Percentiles rank a stretch among this genome's conserved stretches.
phyloP scores from a whole-genome alignment of 345 rosid genomes.

The Gossypium thurberi region DNA sequence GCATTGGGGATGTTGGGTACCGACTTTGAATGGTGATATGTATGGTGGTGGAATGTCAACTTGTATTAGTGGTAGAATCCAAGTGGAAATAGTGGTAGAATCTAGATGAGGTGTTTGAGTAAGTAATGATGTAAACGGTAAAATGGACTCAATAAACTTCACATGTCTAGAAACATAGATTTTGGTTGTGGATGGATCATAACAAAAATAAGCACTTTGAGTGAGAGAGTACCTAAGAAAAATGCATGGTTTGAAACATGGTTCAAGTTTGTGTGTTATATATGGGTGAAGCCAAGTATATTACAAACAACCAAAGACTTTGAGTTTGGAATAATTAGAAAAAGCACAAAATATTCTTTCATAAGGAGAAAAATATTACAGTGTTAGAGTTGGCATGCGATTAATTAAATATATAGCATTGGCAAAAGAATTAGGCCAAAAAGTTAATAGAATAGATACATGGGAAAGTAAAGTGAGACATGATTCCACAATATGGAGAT shows the following conservation, averaged over 20 bases:
- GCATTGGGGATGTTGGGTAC: not conserved
- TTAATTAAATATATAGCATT: not conserved
- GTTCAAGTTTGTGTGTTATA: not conserved
- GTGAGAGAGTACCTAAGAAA: not conserved
- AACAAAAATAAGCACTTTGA: not conserved
- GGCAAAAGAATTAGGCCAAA: not conserved
- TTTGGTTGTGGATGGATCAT: not conserved
- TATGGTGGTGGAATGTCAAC: not conserved
- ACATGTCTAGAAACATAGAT: not conserved
- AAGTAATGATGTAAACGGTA: no score
- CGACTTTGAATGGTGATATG: not conserved
- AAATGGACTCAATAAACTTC: not conserved
- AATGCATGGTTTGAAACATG: not conserved
- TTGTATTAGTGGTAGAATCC: not conserved
- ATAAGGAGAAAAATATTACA: not conserved
- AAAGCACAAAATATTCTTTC: not conserved
- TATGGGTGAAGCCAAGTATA: not conserved
- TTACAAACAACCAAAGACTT: not conserved
- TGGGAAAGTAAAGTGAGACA: not conserved
- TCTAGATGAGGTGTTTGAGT: not conserved
- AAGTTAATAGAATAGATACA: not conserved
- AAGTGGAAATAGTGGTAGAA: not conserved
- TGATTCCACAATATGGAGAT: not conserved
- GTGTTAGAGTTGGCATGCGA: rapidly evolving
- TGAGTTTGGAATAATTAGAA: not conserved